These are phyloP conservation scores for Cercophora sp. DNA, from an alignment of 495 filamentous ascomycete genomes.

Conservation along the genomic window DNA sequence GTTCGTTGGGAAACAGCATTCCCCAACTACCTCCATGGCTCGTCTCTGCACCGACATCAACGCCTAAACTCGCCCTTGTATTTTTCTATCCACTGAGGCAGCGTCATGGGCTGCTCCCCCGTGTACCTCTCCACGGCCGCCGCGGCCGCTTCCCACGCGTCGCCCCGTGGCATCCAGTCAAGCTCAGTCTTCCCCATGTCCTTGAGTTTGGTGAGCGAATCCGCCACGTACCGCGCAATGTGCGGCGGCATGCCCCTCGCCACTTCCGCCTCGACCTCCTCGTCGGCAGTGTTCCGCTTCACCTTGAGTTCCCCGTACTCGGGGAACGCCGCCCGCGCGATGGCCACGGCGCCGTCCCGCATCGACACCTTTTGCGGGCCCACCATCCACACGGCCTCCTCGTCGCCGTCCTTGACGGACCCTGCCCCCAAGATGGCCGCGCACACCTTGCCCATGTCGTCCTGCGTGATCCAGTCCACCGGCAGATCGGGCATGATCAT, in stretches of 20 bases:
- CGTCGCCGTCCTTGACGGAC: background rate
- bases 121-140: conserved; percentile 3
- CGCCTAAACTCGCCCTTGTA: too few relatives aligned
- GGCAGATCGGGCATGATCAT: background rate
- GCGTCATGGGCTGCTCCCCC: background rate
- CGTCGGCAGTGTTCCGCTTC: background rate
- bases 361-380: conserved; percentile 7
- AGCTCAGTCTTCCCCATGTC: background rate
- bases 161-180: background rate
- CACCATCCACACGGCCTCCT: conserved; percentile 3
- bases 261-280: background rate
- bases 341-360: background rate
- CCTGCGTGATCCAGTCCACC: conserved; percentile 12
- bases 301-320: background rate
- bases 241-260: background rate
- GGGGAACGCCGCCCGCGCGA: background rate
- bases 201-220: too few relatives aligned
- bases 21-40: too few relatives aligned
- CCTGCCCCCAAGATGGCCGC: background rate
- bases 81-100: background rate
- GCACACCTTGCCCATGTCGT: conserved; percentile 9
- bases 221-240: background rate
- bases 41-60: too few relatives aligned
- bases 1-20: too few relatives aligned
- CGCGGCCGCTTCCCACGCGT: background rate